These are phyloP conservation scores for Mycena floridula DNA, from an alignment of 768 basidiomycete species.

Conservation along the genomic window DNA sequence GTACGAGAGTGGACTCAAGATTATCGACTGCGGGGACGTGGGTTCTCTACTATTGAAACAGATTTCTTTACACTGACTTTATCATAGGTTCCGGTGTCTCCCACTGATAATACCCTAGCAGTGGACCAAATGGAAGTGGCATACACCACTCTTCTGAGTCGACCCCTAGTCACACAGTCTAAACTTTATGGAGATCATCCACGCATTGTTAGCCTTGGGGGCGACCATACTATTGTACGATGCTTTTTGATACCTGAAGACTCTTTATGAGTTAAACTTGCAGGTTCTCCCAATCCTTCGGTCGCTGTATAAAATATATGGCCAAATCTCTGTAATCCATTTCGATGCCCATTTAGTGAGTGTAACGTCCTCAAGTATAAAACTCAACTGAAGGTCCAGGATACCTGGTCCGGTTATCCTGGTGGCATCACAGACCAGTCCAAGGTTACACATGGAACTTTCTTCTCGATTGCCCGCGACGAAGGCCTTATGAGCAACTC, in stretches of 20 bases:
- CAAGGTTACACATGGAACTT: constrained; percentile 78
- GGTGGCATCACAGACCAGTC: constrained; percentile 58
- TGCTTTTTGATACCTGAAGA: constrained; percentile 37
- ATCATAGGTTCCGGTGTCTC: constrained; percentile 62
- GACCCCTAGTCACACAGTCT: constrained; percentile 35
- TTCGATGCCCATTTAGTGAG: constrained; percentile 59
- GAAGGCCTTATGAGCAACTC: constrained; percentile 73
- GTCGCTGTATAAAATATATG: constrained; percentile 72
- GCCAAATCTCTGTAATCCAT: constrained; percentile 78
- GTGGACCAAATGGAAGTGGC: constrained; percentile 86
- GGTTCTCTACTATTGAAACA: constrained; percentile 10
- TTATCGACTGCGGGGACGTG: constrained; percentile 86
- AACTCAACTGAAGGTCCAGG: constrained; percentile 41
- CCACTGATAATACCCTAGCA: constrained; percentile 80
- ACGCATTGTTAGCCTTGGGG: constrained; percentile 75
- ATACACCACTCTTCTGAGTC: constrained; percentile 68
- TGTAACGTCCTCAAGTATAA: constrained; percentile 27
- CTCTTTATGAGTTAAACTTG: constrained; percentile 25
- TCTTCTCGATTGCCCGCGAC: constrained; percentile 74
- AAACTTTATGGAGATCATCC: constrained; percentile 45
- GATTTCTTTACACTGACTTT: constrained; percentile 1
- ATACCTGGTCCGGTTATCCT: constrained; percentile 55
- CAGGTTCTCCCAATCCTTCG: constrained; percentile 79
- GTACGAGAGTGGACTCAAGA: constrained; percentile 45
- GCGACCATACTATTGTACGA: constrained; percentile 80